These are phyloP conservation scores for Brassica rapa DNA, from an alignment of 345 rosid species.

Conservation along the genomic window DNA sequence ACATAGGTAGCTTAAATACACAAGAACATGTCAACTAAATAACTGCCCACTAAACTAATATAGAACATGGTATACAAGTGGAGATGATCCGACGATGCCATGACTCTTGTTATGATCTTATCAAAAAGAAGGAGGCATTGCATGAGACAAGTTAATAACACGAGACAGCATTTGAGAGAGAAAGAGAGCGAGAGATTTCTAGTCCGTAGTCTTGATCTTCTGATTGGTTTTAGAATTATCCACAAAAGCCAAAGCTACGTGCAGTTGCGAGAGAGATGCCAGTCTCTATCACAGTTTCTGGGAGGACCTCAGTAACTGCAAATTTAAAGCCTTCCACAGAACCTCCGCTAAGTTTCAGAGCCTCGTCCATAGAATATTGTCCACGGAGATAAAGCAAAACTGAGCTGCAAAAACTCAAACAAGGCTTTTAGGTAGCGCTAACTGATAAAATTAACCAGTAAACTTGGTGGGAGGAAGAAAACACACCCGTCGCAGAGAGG, in stretches of 20 bases:
- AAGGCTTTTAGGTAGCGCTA: not conserved
- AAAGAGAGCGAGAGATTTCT: not conserved
- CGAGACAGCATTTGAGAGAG: not conserved
- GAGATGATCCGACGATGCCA: too few species aligned
- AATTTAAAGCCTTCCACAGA: not conserved
- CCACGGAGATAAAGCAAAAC: not conserved
- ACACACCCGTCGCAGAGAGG: not conserved
- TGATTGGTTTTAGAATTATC: not conserved
- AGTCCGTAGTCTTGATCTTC: not conserved
- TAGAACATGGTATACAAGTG: too few species aligned
- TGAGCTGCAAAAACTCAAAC: not conserved
- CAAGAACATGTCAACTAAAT: too few species aligned
- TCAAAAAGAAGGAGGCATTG: not conserved
- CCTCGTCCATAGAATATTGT: not conserved
- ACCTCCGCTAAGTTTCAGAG: not conserved
- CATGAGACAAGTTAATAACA: not conserved
- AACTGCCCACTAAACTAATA: too few species aligned
- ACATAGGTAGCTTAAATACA: too few species aligned
- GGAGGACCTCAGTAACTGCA: not conserved
- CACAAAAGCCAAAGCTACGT: not conserved
- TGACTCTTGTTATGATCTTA: too few species aligned
- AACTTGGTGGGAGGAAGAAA: not conserved
- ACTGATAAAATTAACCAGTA: not conserved
- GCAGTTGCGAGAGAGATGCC: not conserved
- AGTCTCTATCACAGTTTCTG: not conserved